Conservation (phyloP, 78 protist genomes). For the Tieghemostelium lacteum region DNA sequence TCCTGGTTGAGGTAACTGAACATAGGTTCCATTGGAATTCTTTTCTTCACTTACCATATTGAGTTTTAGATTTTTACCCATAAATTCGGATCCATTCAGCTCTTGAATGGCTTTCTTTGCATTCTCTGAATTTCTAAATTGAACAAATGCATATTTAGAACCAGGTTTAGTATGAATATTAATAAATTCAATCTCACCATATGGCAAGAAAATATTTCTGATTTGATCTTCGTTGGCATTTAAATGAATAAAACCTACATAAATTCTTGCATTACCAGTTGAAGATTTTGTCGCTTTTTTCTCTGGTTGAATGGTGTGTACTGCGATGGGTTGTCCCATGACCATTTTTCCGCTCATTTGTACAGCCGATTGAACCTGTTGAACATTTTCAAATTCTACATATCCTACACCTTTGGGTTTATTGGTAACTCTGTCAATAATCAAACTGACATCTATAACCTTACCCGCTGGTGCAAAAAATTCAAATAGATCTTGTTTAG, state of each 20-base stretch:
- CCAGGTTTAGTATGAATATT: slow-evolving; percentile 49
- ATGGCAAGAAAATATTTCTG: slow-evolving; percentile 9
- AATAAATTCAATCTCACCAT: slow-evolving; percentile 55
- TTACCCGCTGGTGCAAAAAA: slow-evolving; percentile 49
- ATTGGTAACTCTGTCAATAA: slow-evolving; percentile 26
- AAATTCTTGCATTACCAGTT: slow-evolving; percentile 21
- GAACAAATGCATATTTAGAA: slow-evolving; percentile 61
- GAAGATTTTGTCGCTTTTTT: slow-evolving; percentile 7
- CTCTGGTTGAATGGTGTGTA: slow-evolving; percentile 54
- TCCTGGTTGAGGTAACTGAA: slow-evolving; percentile 11
- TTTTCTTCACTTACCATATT: slow-evolving; percentile 40
- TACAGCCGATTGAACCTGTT: slow-evolving; percentile 18
- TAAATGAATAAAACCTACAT: slow-evolving; percentile 42
- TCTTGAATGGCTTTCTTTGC: slow-evolving; percentile 31
- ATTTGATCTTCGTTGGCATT: slow-evolving; percentile 24
- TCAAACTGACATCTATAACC: slow-evolving; percentile 41
- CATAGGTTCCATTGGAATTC: slow-evolving; percentile 17
- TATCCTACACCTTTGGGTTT: slow-evolving; percentile 64
- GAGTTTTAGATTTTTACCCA: slow-evolving; percentile 49
- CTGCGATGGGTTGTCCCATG: slow-evolving; percentile 15
- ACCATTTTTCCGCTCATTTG: slow-evolving; percentile 8
- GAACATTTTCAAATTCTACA: slow-evolving; percentile 33
- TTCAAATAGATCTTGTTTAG: slow-evolving; percentile 28
- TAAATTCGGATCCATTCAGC: slow-evolving; percentile 48
- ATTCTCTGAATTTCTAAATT: slow-evolving; percentile 27